Base-by-base conservation (phyloP, 1,284 basidiomycete genomes). In the Hortiboletus rubellus region DNA sequence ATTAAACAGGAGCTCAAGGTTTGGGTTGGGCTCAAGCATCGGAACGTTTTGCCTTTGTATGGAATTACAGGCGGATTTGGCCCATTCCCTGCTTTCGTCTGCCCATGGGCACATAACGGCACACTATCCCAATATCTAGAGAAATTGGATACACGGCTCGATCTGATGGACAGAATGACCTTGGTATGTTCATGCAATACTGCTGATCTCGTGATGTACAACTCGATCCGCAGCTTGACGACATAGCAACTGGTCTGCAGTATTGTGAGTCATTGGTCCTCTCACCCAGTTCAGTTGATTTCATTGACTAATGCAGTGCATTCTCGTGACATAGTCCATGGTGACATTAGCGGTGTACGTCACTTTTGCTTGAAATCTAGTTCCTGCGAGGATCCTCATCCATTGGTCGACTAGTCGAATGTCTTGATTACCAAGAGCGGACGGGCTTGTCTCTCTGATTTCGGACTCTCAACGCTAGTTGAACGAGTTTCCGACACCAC, bases 21-120 rank as follows among this genome's bases (percentile, higher is more conserved):
- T 12, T 81, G 79, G 79, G 71, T 66, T 46, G 60, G 63, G 31
- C 70, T 81, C 7, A 49, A 65, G 0, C 80, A 81, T 61, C 72
- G 60, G 24, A 73, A 81, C 40, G 60, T 81, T 40, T 55, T 81
- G 33, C 68, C 73, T 44, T 62, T 81, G 0, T 72, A 72, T 51
- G 79, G 79, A 4, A 70, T 69, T 6, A 67, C 71, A 3, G 60
- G 62, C 7, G 75, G 72, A 52, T 79, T 79, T 55, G 79, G 79
- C 12, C 73, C 66, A 30, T 75, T 76, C 41, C 63, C 62, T 11
- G 74, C 77, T 1, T 77, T 81, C 69, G 78, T 81, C 8, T 82
- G 75, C 46, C 80, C 79, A 0, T 81, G 79, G 79, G 67, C 76
- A 54, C 74, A 78, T 12, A 74, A 80, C 44, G 80, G 80, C 3